Evolutionary conservation across 2,329 filamentous ascomycete species (phyloP).

Genomic region (Claviceps africana): DNA sequence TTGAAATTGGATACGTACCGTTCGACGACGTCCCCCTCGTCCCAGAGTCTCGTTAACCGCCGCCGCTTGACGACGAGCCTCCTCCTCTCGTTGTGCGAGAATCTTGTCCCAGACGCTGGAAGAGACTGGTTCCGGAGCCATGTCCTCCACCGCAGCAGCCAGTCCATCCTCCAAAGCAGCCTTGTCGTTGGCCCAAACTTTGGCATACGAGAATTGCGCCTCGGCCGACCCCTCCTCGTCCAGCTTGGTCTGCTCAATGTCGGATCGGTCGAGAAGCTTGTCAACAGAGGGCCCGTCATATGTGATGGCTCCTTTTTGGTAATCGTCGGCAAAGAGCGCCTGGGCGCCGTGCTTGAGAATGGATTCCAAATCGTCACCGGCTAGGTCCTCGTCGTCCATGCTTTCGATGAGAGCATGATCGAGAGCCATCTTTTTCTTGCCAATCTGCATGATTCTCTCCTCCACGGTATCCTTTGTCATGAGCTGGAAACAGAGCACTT

Average conservation of each 20-base stretch:
- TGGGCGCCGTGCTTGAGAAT: constrained; percentile 80
- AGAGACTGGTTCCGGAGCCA: constrained; percentile 42
- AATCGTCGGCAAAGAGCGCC: constrained; percentile 68
- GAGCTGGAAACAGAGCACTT: constrained; percentile 88
- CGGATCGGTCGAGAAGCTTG: constrained; percentile 74
- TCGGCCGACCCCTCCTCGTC: constrained; percentile 53
- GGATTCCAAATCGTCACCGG: constrained; percentile 66
- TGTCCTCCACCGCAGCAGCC: constrained; percentile 32
- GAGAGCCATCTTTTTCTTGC: constrained; percentile 87
- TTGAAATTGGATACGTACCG: constrained; percentile 13
- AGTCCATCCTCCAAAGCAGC: constrained; percentile 51
- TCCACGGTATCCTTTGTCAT: constrained; percentile 82
- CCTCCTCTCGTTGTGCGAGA: constrained; percentile 64
- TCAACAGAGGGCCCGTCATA: constrained; percentile 80
- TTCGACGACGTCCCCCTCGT: constrained; percentile 62
- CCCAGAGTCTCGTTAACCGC: constrained; percentile 62
- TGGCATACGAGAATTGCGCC: constrained; percentile 75
- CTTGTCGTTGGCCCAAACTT: constrained; percentile 81
- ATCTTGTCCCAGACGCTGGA: constrained; percentile 82
- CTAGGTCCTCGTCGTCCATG: constrained; percentile 73
- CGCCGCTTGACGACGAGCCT: constrained; percentile 59
- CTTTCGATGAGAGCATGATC: constrained; percentile 90
- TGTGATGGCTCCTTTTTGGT: constrained; percentile 55
- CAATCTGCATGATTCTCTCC: constrained; percentile 92
- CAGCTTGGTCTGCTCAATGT: constrained; percentile 57